A percentile compares a stretch with the other conserved stretches of the same genome.
phyloP scores from a whole-genome alignment of 2,329 filamentous ascomycete species.

The Gyromitra esculenta region DNA sequence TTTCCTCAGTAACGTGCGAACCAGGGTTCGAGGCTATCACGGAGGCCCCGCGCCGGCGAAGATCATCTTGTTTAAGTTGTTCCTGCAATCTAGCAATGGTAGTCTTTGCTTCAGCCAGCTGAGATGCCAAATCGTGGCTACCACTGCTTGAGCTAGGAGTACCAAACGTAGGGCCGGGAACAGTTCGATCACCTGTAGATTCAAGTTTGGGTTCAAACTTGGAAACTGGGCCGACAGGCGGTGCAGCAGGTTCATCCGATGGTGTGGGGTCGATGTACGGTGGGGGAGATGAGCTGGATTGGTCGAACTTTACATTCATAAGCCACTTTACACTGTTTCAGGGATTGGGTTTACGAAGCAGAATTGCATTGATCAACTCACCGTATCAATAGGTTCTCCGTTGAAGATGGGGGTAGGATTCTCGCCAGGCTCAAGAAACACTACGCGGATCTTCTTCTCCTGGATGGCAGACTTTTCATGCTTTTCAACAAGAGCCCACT shows the following conservation, averaged over 20 bases:
- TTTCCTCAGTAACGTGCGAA: constrained; percentile 63
- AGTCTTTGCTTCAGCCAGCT: constrained; percentile 78
- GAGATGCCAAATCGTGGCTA: constrained; percentile 69
- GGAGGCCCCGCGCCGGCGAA: constrained; percentile 81
- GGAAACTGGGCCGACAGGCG: constrained; percentile 47
- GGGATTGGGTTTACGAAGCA: constrained; percentile 12
- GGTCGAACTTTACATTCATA: constrained; percentile 39
- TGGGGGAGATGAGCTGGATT: constrained; percentile 54
- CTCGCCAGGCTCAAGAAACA: constrained; percentile 76
- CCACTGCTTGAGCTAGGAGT: constrained; percentile 56
- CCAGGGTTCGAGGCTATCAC: constrained; percentile 63
- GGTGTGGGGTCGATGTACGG: constrained; percentile 55
- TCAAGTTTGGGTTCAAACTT: constrained; percentile 58
- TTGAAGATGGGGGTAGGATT: constrained; percentile 48
- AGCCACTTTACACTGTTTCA: constrained; percentile 15
- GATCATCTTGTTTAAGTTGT: constrained; percentile 71
- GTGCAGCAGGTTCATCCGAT: constrained; percentile 45
- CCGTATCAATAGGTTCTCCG: constrained; percentile 48
- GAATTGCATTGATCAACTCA: constrained; percentile 44
- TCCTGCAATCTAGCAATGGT: constrained; percentile 75
- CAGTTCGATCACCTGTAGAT: constrained; percentile 59
- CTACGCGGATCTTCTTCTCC: constrained; percentile 95
- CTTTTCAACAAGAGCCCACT: constrained; percentile 81
- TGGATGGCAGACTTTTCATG: constrained; percentile 79
- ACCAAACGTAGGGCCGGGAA: constrained; percentile 60